Base-by-base conservation (phyloP, 768 basidiomycete genomes). In the Hypsizygus marmoreus region DNA sequence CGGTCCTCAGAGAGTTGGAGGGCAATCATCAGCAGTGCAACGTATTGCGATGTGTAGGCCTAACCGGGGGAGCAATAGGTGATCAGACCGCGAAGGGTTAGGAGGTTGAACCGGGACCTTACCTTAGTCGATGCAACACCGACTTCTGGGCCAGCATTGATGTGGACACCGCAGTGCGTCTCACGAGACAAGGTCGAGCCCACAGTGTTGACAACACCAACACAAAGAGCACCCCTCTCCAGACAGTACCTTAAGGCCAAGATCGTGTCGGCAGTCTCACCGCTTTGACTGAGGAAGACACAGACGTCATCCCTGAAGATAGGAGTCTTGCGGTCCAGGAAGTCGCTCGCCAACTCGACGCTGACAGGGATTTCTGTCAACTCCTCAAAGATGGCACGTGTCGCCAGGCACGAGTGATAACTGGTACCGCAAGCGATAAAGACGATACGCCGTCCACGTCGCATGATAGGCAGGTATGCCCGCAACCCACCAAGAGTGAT, bases 271-370 rank as follows among this genome's bases (percentile, higher is more conserved):
- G 97, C 97, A 1, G 97, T 99, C 76, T 98, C 97, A 49, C 97
- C 97, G 55, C 93, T 95, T 70, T 99, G 97, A 52, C 90, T 93
- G 54, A 99, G 76, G 73, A 98, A 97, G 55, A 98, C 79, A 59
- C 92, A 94, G 48, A 97, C 86, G 58, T 99, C 97, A 66, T 99
- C 97, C 61, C 97, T 80, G 88, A 98, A 99, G 68, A 99, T 98
- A 7, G 97, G 97, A 0, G 95, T 98, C 78, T 95, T 95, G 67
- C 97, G 82, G 72, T 99, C 97, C 61, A 99, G 73, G 78, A 99
- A 99, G 72, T 99, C 97, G 48, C 91, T 94, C 11, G 97, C 97
- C 43, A 98, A 77, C 71, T 99, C 97, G 45, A 99, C 88, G 58
- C 91, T 88, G 57, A 97, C 92, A 11, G 97, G 97, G 56, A 98